A percentile compares a stretch with the other conserved stretches of the same genome.
Evolutionary conservation across 164 flowering plant species (phyloP).

Genomic region (Warburgia ugandensis): DNA sequence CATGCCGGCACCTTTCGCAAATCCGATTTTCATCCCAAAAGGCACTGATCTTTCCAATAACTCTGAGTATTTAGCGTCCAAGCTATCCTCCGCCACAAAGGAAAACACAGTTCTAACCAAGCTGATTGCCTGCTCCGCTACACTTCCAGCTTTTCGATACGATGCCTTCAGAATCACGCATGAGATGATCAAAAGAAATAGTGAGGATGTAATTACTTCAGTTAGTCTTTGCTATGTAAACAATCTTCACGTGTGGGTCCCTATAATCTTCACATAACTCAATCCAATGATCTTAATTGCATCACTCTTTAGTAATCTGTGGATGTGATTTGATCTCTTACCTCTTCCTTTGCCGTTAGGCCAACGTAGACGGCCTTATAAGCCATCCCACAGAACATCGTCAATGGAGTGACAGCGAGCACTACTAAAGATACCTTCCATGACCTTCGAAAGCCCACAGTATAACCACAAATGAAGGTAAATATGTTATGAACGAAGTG

Average conservation of each 20-base stretch:
- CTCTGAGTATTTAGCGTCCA: conserved; percentile 36
- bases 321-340: conserved; percentile 7
- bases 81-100: conserved; percentile 54
- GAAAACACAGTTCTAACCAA: conserved; percentile 67
- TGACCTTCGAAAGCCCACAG: conserved; percentile 56
- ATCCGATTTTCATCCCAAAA: conserved; percentile 55
- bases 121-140: conserved; percentile 64
- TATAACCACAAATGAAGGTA: conserved; percentile 64
- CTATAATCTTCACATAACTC: too few species aligned
- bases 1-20: conserved; percentile 74
- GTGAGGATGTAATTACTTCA: too few species aligned
- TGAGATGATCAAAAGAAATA: too few species aligned
- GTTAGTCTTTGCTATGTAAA: too few species aligned
- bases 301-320: background rate
- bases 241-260: too few species aligned
- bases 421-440: conserved; percentile 65
- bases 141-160: conserved; percentile 53
- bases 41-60: conserved; percentile 36
- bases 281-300: too few species aligned
- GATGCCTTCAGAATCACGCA: conserved; percentile 27
- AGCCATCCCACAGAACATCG: conserved; percentile 66
- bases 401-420: conserved; percentile 61
- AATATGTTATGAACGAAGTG: conserved; percentile 58
- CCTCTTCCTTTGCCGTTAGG: conserved; percentile 70
- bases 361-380: conserved; percentile 77